phyloP scores from a whole-genome alignment of 2,329 filamentous ascomycete species.

The Alternaria rosae region DNA sequence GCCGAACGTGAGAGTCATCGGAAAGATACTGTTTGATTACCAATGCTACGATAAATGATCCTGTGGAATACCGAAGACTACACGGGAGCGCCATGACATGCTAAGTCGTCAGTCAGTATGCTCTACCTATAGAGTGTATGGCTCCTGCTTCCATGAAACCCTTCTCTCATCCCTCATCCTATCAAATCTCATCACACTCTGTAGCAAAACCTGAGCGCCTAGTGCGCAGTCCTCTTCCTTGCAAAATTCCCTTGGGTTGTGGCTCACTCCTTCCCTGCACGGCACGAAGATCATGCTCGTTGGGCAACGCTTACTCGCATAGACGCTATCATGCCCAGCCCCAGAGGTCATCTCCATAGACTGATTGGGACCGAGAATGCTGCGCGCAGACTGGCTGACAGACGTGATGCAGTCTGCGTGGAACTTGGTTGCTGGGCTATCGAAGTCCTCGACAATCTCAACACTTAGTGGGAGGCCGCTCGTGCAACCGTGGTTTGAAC shows the following conservation, averaged over 20 bases:
- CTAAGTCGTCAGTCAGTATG: neutral
- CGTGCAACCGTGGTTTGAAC: conserved; percentile 54
- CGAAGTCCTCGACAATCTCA: conserved; percentile 68
- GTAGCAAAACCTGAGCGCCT: conserved; percentile 59
- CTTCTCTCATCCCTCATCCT: conserved; percentile 50
- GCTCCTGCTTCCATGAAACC: conserved; percentile 38
- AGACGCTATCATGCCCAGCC: conserved; percentile 68
- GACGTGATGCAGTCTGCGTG: conserved; percentile 71
- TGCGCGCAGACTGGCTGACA: conserved; percentile 67
- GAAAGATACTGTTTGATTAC: neutral
- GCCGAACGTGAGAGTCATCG: neutral
- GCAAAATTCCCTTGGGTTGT: conserved; percentile 57
- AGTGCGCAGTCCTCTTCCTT: conserved; percentile 56
- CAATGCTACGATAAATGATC: neutral
- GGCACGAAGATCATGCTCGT: conserved; percentile 60
- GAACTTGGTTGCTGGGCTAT: conserved; percentile 66
- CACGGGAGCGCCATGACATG: neutral
- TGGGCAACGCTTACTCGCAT: conserved; percentile 54
- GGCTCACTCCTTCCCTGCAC: conserved; percentile 57
- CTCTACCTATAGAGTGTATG: conserved; percentile 31
- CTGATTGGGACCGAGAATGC: conserved; percentile 59
- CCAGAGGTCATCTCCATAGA: conserved; percentile 67
- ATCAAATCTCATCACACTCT: conserved; percentile 60
- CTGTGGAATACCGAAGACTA: neutral
- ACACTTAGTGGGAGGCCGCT: conserved; percentile 62